Conservation (phyloP, 768 basidiomycete genomes). For the Podaxis rugospora region DNA sequence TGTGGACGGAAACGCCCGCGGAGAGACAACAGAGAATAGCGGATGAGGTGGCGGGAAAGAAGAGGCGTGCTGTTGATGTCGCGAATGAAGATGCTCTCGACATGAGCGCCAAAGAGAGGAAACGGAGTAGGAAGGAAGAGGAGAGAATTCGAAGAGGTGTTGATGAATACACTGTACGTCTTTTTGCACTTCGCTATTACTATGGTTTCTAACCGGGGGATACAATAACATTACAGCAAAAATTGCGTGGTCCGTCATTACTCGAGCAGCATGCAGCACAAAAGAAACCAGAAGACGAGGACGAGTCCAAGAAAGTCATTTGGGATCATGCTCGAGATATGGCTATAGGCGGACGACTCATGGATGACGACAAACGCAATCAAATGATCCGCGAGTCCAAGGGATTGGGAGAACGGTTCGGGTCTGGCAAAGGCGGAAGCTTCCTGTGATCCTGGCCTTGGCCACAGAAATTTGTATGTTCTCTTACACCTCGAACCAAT, state of each 20-base stretch:
- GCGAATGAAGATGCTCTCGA: constrained; percentile 39
- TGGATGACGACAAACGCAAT: constrained; percentile 83
- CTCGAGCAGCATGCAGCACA: constrained; percentile 46
- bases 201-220: neutral
- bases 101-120: constrained; percentile 37
- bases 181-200: neutral
- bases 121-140: constrained; percentile 60
- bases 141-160: constrained; percentile 66
- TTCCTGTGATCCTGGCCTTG: constrained; percentile 40
- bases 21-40: constrained; percentile 88
- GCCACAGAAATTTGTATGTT: neutral
- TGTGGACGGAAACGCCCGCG: constrained; percentile 98
- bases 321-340: constrained; percentile 96
- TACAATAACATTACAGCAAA: constrained; percentile 27
- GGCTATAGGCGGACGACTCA: constrained; percentile 78
- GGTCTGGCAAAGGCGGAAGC: constrained; percentile 63
- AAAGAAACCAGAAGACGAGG: constrained; percentile 36
- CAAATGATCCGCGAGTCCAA: constrained; percentile 79
- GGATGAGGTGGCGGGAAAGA: constrained; percentile 93
- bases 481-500: neutral
- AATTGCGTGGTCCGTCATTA: constrained; percentile 48
- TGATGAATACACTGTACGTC: constrained; percentile 72
- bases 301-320: constrained; percentile 53
- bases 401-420: constrained; percentile 81
- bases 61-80: constrained; percentile 62